phyloP scores from a whole-genome alignment of 2,329 filamentous ascomycete species.

The Metarhizium album region DNA sequence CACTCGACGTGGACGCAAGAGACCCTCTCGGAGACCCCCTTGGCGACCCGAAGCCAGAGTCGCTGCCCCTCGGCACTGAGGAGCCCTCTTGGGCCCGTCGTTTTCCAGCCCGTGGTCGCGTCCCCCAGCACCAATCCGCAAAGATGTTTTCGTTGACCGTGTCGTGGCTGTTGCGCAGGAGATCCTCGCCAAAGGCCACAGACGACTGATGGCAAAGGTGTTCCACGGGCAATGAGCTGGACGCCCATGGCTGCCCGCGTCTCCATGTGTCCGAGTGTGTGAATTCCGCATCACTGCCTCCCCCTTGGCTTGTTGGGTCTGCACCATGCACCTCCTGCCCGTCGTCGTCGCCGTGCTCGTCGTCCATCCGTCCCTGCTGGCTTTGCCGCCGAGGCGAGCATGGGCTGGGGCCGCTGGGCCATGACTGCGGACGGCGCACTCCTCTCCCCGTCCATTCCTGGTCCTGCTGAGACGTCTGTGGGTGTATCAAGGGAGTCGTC shows the following conservation, averaged over 20 bases:
- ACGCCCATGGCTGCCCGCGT: background rate
- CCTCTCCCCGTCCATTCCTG: too few relatives aligned
- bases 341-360: too few relatives aligned
- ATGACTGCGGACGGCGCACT: too few relatives aligned
- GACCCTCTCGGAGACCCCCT: too few relatives aligned
- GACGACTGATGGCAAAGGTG: conserved; percentile 1
- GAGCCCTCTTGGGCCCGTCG: background rate
- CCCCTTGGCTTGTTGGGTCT: background rate
- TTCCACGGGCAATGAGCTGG: background rate
- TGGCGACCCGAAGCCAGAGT: background rate
- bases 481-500: too few relatives aligned
- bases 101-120: background rate
- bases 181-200: conserved; percentile 1
- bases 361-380: too few relatives aligned
- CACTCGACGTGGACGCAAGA: background rate
- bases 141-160: conserved; percentile 3
- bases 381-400: too few relatives aligned
- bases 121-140: conserved; percentile 2
- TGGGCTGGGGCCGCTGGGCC: too few relatives aligned
- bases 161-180: conserved; percentile 1
- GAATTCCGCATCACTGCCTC: background rate
- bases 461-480: too few relatives aligned
- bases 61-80: background rate
- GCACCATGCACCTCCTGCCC: too few relatives aligned
- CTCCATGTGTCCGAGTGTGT: too few relatives aligned